Base-by-base conservation (phyloP, 495 filamentous ascomycete species). In the Margaritispora aquatica region DNA sequence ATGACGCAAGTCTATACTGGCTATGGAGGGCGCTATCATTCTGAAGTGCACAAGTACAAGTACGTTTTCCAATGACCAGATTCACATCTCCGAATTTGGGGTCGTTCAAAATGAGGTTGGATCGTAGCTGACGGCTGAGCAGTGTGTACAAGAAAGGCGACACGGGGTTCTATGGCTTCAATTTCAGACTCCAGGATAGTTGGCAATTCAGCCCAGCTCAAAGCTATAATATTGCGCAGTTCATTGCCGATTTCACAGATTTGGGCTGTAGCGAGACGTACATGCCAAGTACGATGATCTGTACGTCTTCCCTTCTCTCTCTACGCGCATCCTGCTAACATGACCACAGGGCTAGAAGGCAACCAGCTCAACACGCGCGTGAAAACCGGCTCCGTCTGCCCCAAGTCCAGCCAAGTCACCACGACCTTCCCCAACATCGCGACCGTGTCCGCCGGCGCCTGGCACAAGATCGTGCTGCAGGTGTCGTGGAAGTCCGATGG, bases 161-260 rank as follows among this genome's bases (percentile, higher is more conserved):
- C 53, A 71, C 69, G 9, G 77, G 75, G 1, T 80, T 77, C 69
- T 84, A 84, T 68, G 80, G 80, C 10, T 84, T 84, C 62, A 69
- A 70, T 2, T 83, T 83, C 70, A 73, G 76, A 8, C 73, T 83
- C 4, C 69, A 74, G 52, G 60, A 76, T 2, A 31, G 69, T 64
- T 84, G 80, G 80, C 66, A 82, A 57, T 77, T 77, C 63, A 54
- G 57, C 24, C 73, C 74, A 21, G 69, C 72, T 0, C 79, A 82
- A 64, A 69, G 61, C 24, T 84, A 76, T 67, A 80, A 82, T 63
- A 56, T 82, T 47, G 78, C 75, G 0, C 80, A 84, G 59, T 84
- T 81, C 68, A 84, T 84, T 62, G 77, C 77, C 56, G 71, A 81
- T 59, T 80, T 82, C 63, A 64, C 63, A 1, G 71, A 76, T 56